These are phyloP conservation scores for Colletotrichum lini DNA, from an alignment of 2,329 filamentous ascomycete genomes.

Conservation along the genomic window DNA sequence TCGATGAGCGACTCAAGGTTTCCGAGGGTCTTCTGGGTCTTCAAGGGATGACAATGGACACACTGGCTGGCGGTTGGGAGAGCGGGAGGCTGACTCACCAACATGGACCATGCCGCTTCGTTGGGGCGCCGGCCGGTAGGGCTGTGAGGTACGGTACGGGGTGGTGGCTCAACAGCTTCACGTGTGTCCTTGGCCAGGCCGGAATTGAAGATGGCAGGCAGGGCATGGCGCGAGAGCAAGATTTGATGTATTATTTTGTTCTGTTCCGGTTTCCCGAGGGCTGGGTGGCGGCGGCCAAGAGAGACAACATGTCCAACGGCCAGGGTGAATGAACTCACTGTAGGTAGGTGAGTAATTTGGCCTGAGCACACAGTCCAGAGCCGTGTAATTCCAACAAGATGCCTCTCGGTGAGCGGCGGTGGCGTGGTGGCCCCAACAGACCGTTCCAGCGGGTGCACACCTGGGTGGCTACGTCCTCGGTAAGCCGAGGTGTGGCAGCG, in stretches of 20 bases:
- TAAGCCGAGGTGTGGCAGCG: conserved; percentile 2
- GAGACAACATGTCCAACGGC: conserved; percentile 23
- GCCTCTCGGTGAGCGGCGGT: conserved; percentile 31
- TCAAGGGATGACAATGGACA: conserved; percentile 3
- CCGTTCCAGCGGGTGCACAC: not conserved
- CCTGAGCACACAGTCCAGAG: no score
- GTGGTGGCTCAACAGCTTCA: conserved; percentile 37
- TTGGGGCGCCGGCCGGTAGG: conserved; percentile 29
- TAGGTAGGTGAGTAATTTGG: no score
- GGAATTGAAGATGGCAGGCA: conserved; percentile 18
- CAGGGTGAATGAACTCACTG: not conserved
- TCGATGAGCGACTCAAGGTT: not conserved
- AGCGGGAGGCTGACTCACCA: conserved; percentile 29
- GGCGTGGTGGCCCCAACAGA: conserved; percentile 19
- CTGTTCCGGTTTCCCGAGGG: not conserved
- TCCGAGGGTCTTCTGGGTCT: conserved; percentile 10
- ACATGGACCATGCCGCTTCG: conserved; percentile 30
- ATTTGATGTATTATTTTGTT: not conserved
- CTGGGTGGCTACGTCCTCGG: conserved; percentile 10
- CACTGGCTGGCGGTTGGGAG: conserved; percentile 5
- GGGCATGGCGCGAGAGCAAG: conserved; percentile 19
- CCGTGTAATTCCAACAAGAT: conserved; percentile 25
- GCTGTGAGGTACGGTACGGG: conserved; percentile 5
- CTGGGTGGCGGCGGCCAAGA: not conserved
- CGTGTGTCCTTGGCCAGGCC: conserved; percentile 3